Evolutionary conservation across 2,329 filamentous ascomycete genomes (phyloP).

Genomic region (Fonsecaea pugnacius): DNA sequence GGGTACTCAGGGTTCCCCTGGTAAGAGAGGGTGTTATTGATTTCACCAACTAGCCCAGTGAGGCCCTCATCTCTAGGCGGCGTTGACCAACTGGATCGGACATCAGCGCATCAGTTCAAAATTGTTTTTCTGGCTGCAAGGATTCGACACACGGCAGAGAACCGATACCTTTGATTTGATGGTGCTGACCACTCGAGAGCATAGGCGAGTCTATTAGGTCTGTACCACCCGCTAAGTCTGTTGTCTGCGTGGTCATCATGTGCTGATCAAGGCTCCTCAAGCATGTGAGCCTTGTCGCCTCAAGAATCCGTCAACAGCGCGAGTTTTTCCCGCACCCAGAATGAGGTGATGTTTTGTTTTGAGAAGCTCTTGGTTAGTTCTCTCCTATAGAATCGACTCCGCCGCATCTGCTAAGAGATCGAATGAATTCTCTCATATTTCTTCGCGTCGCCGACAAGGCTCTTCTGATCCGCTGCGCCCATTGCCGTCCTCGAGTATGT

Average conservation of each 20-base stretch:
- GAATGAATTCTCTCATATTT: too few species aligned
- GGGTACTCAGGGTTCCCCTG: not conserved
- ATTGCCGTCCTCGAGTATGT: too few species aligned
- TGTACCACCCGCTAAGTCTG: not conserved
- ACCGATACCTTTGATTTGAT: constrained; percentile 1
- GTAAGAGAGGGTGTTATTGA: not conserved
- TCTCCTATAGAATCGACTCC: too few species aligned
- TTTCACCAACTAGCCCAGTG: not conserved
- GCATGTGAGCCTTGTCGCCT: constrained; percentile 7
- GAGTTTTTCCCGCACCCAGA: too few species aligned
- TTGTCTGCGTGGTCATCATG: not conserved
- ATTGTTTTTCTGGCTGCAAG: not conserved
- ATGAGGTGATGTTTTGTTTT: too few species aligned
- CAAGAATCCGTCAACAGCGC: not conserved
- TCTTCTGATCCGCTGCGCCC: too few species aligned
- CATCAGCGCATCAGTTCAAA: constrained; percentile 12
- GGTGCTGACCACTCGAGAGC: constrained; percentile 7
- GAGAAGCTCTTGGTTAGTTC: too few species aligned
- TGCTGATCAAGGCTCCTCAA: constrained; percentile 1
- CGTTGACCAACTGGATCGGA: not conserved
- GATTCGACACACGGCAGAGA: not conserved
- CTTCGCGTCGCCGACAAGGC: too few species aligned
- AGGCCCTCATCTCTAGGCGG: constrained; percentile 6
- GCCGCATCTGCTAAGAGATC: too few species aligned
- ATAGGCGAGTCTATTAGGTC: constrained; percentile 10